These are phyloP conservation scores for Colletotrichum sansevieriae DNA, from an alignment of 2,329 filamentous ascomycete genomes.

Conservation along the genomic window DNA sequence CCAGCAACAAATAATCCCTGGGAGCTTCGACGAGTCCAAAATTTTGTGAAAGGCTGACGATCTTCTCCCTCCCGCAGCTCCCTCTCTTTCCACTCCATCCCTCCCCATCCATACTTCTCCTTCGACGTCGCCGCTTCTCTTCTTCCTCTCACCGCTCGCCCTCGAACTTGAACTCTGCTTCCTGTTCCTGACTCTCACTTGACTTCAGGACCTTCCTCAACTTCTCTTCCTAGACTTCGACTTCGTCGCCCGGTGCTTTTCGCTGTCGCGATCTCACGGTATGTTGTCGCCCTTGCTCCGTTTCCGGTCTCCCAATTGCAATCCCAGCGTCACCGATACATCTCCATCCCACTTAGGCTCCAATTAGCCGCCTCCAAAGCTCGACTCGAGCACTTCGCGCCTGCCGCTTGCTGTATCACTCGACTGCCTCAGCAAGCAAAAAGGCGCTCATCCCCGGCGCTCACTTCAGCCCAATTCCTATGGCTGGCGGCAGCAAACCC, in stretches of 20 bases:
- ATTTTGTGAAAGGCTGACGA: conserved; percentile 45
- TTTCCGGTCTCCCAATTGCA: conserved; percentile 17
- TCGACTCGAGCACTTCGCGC: conserved; percentile 13
- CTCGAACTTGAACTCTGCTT: conserved; percentile 18
- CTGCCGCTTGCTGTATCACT: conserved; percentile 38
- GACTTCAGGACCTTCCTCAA: conserved; percentile 39
- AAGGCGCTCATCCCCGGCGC: neutral
- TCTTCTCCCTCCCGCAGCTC: conserved; percentile 42
- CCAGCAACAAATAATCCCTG: conserved; percentile 43
- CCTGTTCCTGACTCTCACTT: conserved; percentile 38
- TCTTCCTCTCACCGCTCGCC: conserved; percentile 40
- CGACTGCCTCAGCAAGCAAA: conserved; percentile 13
- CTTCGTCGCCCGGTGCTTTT: conserved; percentile 36
- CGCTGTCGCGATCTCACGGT: conserved; percentile 33
- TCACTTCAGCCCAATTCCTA: conserved; percentile 18
- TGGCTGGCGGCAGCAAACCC: conserved; percentile 11
- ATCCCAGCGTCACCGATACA: conserved; percentile 12
- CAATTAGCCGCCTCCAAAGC: conserved; percentile 23
- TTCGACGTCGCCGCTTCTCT: conserved; percentile 41
- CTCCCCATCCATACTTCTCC: conserved; percentile 42
- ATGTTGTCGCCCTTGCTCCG: conserved; percentile 18
- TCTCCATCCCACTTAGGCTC: conserved; percentile 19
- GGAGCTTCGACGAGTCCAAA: conserved; percentile 42
- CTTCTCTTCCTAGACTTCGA: conserved; percentile 37
- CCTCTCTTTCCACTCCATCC: conserved; percentile 41